Percentiles rank a stretch among this genome's conserved stretches.
phyloP scores from a whole-genome alignment of 2,329 filamentous ascomycete species.

The Calonectria naviculata region DNA sequence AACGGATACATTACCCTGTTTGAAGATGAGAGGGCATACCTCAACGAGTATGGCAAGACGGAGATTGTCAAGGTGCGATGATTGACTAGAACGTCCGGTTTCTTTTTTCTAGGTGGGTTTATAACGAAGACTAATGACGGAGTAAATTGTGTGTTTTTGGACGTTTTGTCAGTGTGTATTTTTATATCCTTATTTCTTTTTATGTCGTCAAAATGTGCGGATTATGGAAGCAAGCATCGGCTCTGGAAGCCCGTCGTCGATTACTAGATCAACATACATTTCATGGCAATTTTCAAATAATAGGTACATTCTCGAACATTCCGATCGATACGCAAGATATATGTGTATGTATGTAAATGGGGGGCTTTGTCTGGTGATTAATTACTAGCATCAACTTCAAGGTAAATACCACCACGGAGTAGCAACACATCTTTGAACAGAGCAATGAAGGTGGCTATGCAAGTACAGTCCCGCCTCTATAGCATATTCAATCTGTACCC shows the following conservation, averaged over 20 bases:
- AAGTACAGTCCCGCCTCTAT: no score
- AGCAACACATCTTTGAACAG: no score
- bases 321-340: no score
- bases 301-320: no score
- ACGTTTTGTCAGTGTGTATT: not conserved
- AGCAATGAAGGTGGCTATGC: no score
- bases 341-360: no score
- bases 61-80: conserved; percentile 9
- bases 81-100: not conserved
- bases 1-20: conserved; percentile 17
- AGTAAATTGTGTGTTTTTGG: not conserved
- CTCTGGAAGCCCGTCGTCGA: not conserved
- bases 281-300: no score
- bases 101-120: not conserved
- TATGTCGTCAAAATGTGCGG: not conserved
- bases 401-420: no score
- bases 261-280: not conserved
- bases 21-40: conserved; percentile 12
- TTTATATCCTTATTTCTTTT: not conserved
- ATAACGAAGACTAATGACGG: no score
- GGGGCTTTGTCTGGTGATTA: no score
- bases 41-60: conserved; percentile 37
- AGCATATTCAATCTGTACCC: no score
- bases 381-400: no score
- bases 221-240: not conserved